Evolutionary conservation across 148 eudicot genomes (phyloP), one percentile per base, ranked within the genome.

Genomic region (Rhododendron ferrugineum): DNA sequence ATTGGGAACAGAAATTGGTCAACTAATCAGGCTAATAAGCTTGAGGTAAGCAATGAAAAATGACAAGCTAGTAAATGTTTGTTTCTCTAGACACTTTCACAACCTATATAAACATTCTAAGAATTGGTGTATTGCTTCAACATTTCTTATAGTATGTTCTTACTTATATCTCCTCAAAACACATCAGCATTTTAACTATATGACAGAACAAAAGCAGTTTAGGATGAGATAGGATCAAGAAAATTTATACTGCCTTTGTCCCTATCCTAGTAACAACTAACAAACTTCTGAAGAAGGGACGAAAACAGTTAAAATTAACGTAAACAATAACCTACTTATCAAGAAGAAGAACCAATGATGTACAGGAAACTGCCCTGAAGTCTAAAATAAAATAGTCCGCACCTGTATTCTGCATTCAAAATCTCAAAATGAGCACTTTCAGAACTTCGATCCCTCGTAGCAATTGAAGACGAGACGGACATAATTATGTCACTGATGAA

Each of bases 381-480:
- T 49, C 26, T 18, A 58, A 46, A 79, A 62, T 23, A 64, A 60
- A 86, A 60, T 34, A 18, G 22, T 36, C 34, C 83, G 79, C 80
- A 94, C 98, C 98, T 96, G 97, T 93, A 91, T 64, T 92, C 87
- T 68, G 95, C 92, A 85, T 92, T 94, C 91, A 96, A 87, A 77
- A 96, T 83, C 85, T 96, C 99, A 90, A 96, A 96, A 79, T 92
- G 98, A 79, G 97, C 99, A 91, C 94, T 87, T 87, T 96, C 99
- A 82, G 94, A 87, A 86, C 95, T 90, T 85, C 98, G 89, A 79
- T 95, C 98, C 40, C 97, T 91, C 40, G 84, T 89, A 85, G 95
- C 89, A 84, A 93, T 89, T 79, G 98, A 93, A 70, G 99, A 96
- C 77, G 99, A 93, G 73, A 94, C 92, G 62, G 92, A 88, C 97